Conservation (phyloP, 139 green algal genomes). For the Chlorella ohadii region DNA sequence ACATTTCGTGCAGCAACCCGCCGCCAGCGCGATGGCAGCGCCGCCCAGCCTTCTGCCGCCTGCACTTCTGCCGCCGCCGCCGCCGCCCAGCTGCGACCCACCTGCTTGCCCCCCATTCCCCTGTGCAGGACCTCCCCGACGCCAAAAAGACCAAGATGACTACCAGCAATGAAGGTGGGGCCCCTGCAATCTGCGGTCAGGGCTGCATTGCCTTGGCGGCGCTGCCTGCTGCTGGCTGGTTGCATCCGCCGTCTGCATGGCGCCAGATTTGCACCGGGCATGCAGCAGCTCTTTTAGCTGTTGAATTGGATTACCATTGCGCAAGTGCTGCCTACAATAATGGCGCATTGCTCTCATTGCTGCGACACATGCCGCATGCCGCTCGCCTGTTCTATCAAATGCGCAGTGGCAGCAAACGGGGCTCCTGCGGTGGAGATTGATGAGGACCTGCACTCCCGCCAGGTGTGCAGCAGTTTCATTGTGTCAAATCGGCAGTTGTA, state of each 20-base stretch:
- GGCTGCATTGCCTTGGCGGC: background rate
- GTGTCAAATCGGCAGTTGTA: background rate
- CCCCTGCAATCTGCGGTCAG: too few relatives aligned
- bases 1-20: too few relatives aligned
- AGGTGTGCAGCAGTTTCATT: slow-evolving; percentile 13
- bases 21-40: too few relatives aligned
- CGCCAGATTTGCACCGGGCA: too few relatives aligned
- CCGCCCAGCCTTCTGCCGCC: background rate
- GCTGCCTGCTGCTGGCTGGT: too few relatives aligned
- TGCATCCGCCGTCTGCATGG: background rate
- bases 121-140: slow-evolving; percentile 18
- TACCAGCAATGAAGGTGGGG: slow-evolving; percentile 8
- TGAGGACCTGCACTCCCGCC: slow-evolving; percentile 95
- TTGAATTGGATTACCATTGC: too few relatives aligned
- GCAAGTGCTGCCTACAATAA: too few relatives aligned
- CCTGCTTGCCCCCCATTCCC: background rate
- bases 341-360: too few relatives aligned
- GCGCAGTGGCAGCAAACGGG: slow-evolving; percentile 34
- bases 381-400: background rate
- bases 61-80: background rate
- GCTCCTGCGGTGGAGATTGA: slow-evolving; percentile 76
- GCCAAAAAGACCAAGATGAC: slow-evolving; percentile 32
- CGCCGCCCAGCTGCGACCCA: background rate
- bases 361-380: too few relatives aligned
- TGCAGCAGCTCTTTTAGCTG: too few relatives aligned